These are phyloP conservation scores for Pythium guiyangense DNA, from an alignment of 352 stramenopile species.

Conservation along the genomic window DNA sequence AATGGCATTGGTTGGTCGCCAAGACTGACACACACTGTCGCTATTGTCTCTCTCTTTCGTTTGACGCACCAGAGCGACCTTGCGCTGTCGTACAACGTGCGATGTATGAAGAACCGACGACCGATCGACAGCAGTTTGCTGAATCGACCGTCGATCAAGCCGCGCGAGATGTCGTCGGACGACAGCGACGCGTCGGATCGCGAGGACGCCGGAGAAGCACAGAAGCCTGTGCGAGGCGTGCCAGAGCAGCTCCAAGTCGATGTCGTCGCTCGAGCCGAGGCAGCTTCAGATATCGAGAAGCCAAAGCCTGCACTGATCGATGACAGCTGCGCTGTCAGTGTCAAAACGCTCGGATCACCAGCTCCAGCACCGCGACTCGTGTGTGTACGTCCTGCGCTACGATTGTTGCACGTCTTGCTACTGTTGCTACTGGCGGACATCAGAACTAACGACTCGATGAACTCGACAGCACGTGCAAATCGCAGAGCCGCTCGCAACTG, in stretches of 20 bases:
- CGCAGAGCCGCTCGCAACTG: conserved; percentile 22
- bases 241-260: neutral
- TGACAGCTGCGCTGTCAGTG: neutral
- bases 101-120: conserved; percentile 10
- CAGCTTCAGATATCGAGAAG: neutral
- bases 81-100: conserved; percentile 35
- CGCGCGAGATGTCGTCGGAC: neutral
- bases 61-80: conserved; percentile 29
- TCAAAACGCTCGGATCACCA: neutral
- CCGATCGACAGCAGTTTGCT: conserved; percentile 3
- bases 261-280: neutral
- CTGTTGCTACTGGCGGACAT: neutral
- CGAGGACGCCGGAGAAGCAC: neutral
- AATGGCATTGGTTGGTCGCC: too few species aligned
- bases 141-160: conserved; percentile 13
- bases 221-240: neutral
- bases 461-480: conserved; percentile 26
- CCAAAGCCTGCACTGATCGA: too few species aligned
- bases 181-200: neutral
- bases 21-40: neutral
- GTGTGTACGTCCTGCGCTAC: neutral
- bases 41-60: neutral
- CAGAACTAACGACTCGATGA: neutral
- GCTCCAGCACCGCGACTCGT: neutral
- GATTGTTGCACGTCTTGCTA: neutral